A percentile compares a stretch with the other conserved stretches of the same genome.
Conservation (phyloP, 441 rosid genomes). For the Arabidopsis hybrid region DNA sequence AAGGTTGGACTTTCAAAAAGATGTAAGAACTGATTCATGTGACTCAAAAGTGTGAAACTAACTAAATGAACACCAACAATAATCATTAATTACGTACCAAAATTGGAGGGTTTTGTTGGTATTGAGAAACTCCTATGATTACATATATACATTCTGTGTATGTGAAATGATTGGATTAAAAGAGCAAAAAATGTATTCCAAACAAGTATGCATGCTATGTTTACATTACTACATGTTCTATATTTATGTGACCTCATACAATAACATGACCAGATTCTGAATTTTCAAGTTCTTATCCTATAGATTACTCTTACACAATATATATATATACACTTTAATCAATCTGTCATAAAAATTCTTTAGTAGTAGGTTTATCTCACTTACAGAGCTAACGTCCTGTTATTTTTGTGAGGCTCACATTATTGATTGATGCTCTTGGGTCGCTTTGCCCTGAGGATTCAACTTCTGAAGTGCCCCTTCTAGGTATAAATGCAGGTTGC, state of each 20-base stretch:
- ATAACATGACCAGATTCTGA: background rate
- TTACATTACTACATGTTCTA: background rate
- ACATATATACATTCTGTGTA: background rate
- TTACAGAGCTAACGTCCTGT: conserved; percentile 21
- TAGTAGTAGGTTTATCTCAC: conserved; percentile 10
- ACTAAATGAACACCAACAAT: conserved; percentile 13
- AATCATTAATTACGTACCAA: background rate
- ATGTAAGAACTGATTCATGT: conserved; percentile 37
- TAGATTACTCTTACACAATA: background rate
- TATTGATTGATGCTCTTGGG: conserved; percentile 12
- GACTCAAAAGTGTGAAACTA: conserved; percentile 35
- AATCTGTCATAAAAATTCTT: background rate
- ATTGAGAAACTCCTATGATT: background rate
- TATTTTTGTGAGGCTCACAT: conserved; percentile 30
- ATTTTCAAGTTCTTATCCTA: background rate
- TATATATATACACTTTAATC: background rate
- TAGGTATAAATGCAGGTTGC: conserved; percentile 40
- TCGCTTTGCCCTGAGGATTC: conserved; percentile 29
- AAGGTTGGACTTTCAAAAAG: conserved; percentile 29
- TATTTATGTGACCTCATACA: background rate
- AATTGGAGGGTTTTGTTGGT: background rate
- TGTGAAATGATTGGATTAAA: background rate
- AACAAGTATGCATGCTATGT: background rate
- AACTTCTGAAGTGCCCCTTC: conserved; percentile 41
- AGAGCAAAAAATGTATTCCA: background rate